phyloP scores from a whole-genome alignment of 2,329 filamentous ascomycete species.

The Aaosphaeria pasadenensis region DNA sequence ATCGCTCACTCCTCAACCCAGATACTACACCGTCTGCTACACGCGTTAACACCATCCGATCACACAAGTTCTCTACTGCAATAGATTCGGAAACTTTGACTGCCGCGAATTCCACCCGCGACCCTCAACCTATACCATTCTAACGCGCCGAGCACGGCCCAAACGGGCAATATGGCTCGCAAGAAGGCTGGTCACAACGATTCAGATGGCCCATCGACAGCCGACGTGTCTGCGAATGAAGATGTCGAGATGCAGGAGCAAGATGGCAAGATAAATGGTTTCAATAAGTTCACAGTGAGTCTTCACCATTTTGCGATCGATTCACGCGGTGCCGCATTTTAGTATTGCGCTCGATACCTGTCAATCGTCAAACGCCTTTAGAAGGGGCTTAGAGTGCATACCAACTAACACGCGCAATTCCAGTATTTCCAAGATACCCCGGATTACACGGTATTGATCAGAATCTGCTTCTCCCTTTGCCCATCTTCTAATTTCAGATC shows the following conservation, averaged over 20 bases:
- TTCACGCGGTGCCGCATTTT: no score
- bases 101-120: conserved; percentile 4
- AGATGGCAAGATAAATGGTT: conserved; percentile 27
- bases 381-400: background rate
- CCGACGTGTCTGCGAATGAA: conserved; percentile 36
- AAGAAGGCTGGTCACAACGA: conserved; percentile 33
- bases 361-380: no score
- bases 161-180: conserved; percentile 38
- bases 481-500: conserved; percentile 1
- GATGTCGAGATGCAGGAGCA: conserved; percentile 39
- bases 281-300: conserved; percentile 35
- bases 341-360: no score
- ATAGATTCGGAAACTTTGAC: no score
- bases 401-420: background rate
- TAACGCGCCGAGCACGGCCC: conserved; percentile 27
- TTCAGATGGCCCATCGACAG: conserved; percentile 34
- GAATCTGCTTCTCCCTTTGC: background rate
- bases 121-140: background rate
- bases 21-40: no score
- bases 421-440: conserved; percentile 58
- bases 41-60: no score
- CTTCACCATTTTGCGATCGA: background rate
- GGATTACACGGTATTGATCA: conserved; percentile 54
- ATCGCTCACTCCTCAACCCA: no score
- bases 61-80: no score